Percentiles rank a stretch among this genome's conserved stretches.
Conservation (phyloP, 1,139 yeast genomes). For the Geotrichum fermentans region DNA sequence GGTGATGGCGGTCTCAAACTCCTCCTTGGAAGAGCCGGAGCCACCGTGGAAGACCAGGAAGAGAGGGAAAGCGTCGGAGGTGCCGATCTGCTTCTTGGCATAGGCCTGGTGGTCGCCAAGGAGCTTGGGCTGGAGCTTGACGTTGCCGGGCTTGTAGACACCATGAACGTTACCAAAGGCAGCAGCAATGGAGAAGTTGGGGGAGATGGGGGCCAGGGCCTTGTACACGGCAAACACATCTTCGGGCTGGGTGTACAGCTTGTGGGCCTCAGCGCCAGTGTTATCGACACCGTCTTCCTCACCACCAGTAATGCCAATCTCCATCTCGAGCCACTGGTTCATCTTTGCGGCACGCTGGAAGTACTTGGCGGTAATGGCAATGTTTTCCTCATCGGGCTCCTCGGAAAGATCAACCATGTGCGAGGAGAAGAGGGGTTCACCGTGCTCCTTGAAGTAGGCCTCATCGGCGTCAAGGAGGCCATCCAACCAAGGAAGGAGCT, state of each 20-base stretch:
- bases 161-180: constrained; percentile 99
- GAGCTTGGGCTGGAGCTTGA: constrained; percentile 85
- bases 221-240: constrained; percentile 88
- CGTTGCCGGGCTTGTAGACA: constrained; percentile 99
- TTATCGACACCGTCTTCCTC: constrained; percentile 99
- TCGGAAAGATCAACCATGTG: constrained; percentile 99
- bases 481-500: constrained; percentile 96
- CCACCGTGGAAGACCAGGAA: constrained; percentile 99
- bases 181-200: constrained; percentile 99
- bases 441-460: constrained; percentile 76
- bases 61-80: constrained; percentile 65
- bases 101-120: constrained; percentile 93
- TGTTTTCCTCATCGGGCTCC: constrained; percentile 94
- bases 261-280: constrained; percentile 81
- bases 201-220: constrained; percentile 86
- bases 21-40: constrained; percentile 91
- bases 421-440: constrained; percentile 95
- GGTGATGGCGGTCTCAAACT: constrained; percentile 84
- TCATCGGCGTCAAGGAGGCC: constrained; percentile 97
- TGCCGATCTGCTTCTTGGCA: constrained; percentile 56
- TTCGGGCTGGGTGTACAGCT: constrained; percentile 92
- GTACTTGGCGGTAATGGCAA: constrained; percentile 89
- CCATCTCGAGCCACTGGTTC: constrained; percentile 99
- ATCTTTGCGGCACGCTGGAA: constrained; percentile 90
- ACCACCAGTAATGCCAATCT: constrained; percentile 99